phyloP scores from a whole-genome alignment of 2,329 filamentous ascomycete genomes.

The Diaporthe sp. region DNA sequence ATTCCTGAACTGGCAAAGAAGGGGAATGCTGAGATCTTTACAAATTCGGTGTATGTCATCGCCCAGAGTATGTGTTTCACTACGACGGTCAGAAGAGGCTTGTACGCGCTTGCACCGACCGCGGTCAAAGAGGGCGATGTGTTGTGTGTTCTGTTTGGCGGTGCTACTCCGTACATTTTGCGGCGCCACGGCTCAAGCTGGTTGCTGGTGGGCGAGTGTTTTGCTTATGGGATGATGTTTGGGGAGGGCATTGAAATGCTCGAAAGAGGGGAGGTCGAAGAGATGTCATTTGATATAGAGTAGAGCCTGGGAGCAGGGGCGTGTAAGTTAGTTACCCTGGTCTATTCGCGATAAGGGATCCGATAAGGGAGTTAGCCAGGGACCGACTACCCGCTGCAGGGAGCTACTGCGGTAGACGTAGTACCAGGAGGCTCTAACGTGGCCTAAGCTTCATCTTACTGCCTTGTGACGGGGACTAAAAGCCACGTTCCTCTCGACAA shows the following conservation, averaged over 20 bases:
- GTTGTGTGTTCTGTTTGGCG: background rate
- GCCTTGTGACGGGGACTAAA: background rate
- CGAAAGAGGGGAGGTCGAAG: background rate
- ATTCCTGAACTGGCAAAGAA: background rate
- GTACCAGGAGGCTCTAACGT: conserved; percentile 13
- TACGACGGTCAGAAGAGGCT: background rate
- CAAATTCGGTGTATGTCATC: background rate
- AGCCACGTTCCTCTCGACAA: conserved; percentile 13
- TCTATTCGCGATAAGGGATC: background rate
- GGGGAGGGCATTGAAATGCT: background rate
- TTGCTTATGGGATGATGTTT: background rate
- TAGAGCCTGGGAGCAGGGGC: background rate
- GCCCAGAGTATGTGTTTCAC: background rate
- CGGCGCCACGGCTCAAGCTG: background rate
- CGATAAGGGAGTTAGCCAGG: background rate
- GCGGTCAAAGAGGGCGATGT: background rate
- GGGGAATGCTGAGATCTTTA: background rate
- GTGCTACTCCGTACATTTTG: background rate
- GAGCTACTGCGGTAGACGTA: too few species aligned
- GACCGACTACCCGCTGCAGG: background rate
- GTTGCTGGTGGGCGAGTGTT: background rate
- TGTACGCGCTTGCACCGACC: background rate
- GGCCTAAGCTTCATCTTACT: conserved; percentile 27
- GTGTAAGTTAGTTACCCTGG: too few species aligned
- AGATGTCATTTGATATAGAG: background rate